phyloP scores from a whole-genome alignment of 1,284 basidiomycete genomes.

The Leccinum fallax region DNA sequence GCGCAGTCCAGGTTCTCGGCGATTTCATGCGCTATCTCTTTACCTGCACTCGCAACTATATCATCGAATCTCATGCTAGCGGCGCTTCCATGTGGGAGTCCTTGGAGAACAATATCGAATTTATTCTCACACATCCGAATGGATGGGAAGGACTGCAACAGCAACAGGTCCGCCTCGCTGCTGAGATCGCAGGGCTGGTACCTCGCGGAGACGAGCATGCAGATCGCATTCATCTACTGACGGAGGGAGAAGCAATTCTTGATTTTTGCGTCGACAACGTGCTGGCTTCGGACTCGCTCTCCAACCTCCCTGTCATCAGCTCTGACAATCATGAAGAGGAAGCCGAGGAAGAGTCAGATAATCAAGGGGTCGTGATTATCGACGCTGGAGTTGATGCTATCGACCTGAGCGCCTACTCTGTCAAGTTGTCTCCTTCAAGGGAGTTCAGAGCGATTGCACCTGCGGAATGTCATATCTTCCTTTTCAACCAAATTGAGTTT shows the following conservation, averaged over 20 bases:
- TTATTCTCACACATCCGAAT: slow-evolving; percentile 46
- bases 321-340: slow-evolving; percentile 15
- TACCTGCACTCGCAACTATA: slow-evolving; percentile 46
- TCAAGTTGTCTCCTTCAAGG: slow-evolving; percentile 27
- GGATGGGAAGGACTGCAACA: slow-evolving; percentile 48
- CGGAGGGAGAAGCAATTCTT: slow-evolving; percentile 52
- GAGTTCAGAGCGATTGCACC: slow-evolving; percentile 42
- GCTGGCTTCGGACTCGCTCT: slow-evolving; percentile 31
- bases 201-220: slow-evolving; percentile 27
- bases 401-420: slow-evolving; percentile 52
- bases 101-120: slow-evolving; percentile 36
- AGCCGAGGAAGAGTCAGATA: slow-evolving; percentile 17
- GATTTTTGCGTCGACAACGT: slow-evolving; percentile 46
- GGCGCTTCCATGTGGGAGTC: slow-evolving; percentile 42
- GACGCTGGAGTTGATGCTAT: slow-evolving; percentile 58
- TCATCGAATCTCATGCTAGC: slow-evolving; percentile 47
- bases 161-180: slow-evolving; percentile 39
- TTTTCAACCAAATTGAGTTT: neutral
- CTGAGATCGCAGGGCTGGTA: slow-evolving; percentile 34
- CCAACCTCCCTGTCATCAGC: slow-evolving; percentile 12
- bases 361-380: slow-evolving; percentile 50
- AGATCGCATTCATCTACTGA: slow-evolving; percentile 45
- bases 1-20: slow-evolving; percentile 46
- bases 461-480: slow-evolving; percentile 39
- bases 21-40: slow-evolving; percentile 56